Conservation (phyloP, 139 green algal species). For the Gonium pectorale region DNA sequence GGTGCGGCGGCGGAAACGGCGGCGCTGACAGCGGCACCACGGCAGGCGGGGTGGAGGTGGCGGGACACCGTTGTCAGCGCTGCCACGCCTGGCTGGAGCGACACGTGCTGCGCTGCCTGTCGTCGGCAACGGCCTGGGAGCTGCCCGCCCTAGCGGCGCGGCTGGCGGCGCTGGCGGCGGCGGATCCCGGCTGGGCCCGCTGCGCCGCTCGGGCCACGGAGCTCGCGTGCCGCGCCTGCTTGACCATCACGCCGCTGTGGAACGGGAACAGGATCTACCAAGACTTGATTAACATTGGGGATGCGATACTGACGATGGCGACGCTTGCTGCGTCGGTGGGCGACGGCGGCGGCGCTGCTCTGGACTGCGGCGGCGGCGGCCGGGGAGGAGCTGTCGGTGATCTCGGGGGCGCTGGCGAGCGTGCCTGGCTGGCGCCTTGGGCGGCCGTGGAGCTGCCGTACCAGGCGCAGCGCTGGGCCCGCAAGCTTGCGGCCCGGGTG, state of each 20-base stretch:
- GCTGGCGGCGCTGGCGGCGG: background rate
- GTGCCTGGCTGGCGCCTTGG: background rate
- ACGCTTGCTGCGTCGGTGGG: background rate
- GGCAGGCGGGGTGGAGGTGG: too few species aligned
- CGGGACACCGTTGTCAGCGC: background rate
- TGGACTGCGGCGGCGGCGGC: background rate
- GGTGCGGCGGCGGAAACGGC: background rate
- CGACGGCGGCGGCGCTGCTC: background rate
- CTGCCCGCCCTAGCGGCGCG: slow-evolving; percentile 13
- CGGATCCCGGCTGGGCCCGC: background rate
- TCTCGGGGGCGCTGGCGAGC: background rate
- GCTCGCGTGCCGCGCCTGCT: slow-evolving; percentile 5
- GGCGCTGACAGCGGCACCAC: too few species aligned
- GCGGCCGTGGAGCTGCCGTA: slow-evolving; percentile 15
- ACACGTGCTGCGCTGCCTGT: background rate
- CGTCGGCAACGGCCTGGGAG: background rate
- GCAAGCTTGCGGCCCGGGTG: slow-evolving; percentile 20
- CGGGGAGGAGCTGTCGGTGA: background rate
- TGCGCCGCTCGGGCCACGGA: background rate
- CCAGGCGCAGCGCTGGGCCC: background rate
- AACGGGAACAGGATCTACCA: slow-evolving; percentile 36
- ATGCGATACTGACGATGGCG: background rate
- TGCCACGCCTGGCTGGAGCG: slow-evolving; percentile 2
- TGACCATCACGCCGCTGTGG: slow-evolving; percentile 18
- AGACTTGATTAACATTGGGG: background rate